Conservation (phyloP, 331 rosid species). For the Stylosanthes scabra region DNA sequence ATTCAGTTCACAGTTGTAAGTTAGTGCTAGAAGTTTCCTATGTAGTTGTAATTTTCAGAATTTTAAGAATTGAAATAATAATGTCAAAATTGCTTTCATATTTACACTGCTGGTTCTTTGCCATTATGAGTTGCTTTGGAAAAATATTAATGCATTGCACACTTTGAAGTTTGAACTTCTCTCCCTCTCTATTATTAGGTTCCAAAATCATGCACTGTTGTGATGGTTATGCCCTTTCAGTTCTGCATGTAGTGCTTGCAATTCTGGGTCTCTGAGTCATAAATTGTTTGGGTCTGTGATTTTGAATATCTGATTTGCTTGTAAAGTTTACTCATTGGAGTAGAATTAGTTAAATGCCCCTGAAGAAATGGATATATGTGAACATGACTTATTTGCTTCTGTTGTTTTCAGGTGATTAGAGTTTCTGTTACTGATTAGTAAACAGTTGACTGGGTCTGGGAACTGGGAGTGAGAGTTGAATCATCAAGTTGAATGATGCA, state of each 20-base stretch:
- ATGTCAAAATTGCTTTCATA: neutral
- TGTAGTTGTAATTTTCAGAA: neutral
- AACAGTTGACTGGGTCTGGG: constrained; percentile 38
- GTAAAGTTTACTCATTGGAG: constrained; percentile 29
- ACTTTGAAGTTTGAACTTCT: constrained; percentile 18
- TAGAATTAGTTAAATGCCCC: constrained; percentile 25
- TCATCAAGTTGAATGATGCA: constrained; percentile 46
- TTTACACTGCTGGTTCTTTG: constrained; percentile 1
- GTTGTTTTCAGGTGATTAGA: constrained; percentile 39
- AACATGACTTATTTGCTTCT: constrained; percentile 32
- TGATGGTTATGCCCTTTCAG: constrained; percentile 1
- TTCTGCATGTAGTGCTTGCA: constrained; percentile 23
- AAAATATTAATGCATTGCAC: constrained; percentile 3
- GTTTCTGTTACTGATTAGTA: constrained; percentile 14
- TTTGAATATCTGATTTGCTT: constrained; percentile 26
- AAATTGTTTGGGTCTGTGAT: constrained; percentile 25
- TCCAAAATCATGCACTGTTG: neutral
- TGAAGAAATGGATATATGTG: constrained; percentile 21
- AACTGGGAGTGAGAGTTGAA: constrained; percentile 40
- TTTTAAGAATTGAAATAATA: neutral
- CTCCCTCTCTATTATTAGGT: neutral
- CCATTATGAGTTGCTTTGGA: constrained; percentile 6
- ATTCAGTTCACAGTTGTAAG: constrained; percentile 10
- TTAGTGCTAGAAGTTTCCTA: constrained; percentile 3
- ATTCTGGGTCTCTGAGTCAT: constrained; percentile 38